phyloP scores from a whole-genome alignment of 768 basidiomycete genomes.

The Amanita polypyramis region DNA sequence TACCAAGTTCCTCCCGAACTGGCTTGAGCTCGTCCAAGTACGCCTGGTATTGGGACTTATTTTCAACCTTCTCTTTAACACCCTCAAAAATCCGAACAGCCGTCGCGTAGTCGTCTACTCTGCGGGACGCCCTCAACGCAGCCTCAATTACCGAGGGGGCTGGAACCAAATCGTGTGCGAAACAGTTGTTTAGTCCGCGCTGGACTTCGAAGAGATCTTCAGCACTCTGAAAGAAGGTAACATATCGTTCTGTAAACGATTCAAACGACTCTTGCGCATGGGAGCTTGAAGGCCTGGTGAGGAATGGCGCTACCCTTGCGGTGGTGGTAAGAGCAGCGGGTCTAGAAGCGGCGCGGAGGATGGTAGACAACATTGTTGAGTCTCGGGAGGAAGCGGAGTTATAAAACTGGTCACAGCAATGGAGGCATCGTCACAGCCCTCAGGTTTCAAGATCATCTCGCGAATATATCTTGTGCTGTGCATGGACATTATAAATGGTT shows the following conservation, averaged over 20 bases:
- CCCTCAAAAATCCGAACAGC: conserved; percentile 96
- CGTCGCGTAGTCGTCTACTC: conserved; percentile 95
- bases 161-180: conserved; percentile 95
- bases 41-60: conserved; percentile 86
- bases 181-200: conserved; percentile 98
- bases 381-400: no score
- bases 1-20: conserved; percentile 88
- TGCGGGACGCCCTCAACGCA: conserved; percentile 76
- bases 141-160: conserved; percentile 77
- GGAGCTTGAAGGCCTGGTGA: conserved; percentile 39
- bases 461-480: not conserved
- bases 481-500: not conserved
- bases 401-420: no score
- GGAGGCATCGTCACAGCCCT: no score
- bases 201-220: conserved; percentile 98
- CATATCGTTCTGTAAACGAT: conserved; percentile 88
- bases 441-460: no score
- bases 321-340: conserved; percentile 28
- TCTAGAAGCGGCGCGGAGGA: conserved; percentile 50
- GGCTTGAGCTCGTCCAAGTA: conserved; percentile 88
- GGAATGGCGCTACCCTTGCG: conserved; percentile 28
- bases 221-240: conserved; percentile 85
- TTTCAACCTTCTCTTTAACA: conserved; percentile 95
- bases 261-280: conserved; percentile 91
- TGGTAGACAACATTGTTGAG: conserved; percentile 46